A percentile compares a stretch with the other conserved stretches of the same genome.
Evolutionary conservation across 257 asterid species (phyloP).

Genomic region (Jacaranda copaia): DNA sequence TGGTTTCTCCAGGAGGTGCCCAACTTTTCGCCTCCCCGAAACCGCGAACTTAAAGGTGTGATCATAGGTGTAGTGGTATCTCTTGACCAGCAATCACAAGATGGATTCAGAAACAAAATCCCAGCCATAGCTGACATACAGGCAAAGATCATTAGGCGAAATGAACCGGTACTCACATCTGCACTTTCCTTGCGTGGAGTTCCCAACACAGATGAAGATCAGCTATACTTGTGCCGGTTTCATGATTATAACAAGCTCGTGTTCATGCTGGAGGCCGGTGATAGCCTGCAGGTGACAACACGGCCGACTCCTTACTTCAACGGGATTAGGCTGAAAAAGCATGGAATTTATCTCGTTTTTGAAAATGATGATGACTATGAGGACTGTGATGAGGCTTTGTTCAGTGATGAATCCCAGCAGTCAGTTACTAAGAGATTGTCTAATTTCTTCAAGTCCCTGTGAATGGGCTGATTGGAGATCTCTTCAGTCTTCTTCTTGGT

Average conservation of each 20-base stretch:
- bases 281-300: conserved; percentile 25
- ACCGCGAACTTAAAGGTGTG: conserved; percentile 40
- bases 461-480: not conserved
- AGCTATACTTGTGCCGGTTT: conserved; percentile 41
- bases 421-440: conserved; percentile 33
- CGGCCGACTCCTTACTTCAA: not conserved
- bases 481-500: too few relatives aligned
- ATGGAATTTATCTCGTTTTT: conserved; percentile 33
- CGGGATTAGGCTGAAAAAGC: conserved; percentile 28
- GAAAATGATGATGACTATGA: conserved; percentile 37
- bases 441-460: conserved; percentile 27
- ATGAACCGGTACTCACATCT: conserved; percentile 25
- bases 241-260: conserved; percentile 35
- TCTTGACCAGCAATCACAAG: conserved; percentile 33
- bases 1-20: conserved; percentile 39
- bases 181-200: conserved; percentile 36
- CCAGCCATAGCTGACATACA: conserved; percentile 35
- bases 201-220: conserved; percentile 39
- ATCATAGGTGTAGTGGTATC: conserved; percentile 39
- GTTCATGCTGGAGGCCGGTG: conserved; percentile 34
- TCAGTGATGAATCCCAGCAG: conserved; percentile 31
- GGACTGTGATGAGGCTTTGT: conserved; percentile 34
- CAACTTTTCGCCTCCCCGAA: conserved; percentile 30
- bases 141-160: conserved; percentile 39
- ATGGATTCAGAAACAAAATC: conserved; percentile 32